Percentiles rank a stretch among this genome's conserved stretches.
Evolutionary conservation across 1,284 basidiomycete species (phyloP).

Genomic region (Somion occarium): DNA sequence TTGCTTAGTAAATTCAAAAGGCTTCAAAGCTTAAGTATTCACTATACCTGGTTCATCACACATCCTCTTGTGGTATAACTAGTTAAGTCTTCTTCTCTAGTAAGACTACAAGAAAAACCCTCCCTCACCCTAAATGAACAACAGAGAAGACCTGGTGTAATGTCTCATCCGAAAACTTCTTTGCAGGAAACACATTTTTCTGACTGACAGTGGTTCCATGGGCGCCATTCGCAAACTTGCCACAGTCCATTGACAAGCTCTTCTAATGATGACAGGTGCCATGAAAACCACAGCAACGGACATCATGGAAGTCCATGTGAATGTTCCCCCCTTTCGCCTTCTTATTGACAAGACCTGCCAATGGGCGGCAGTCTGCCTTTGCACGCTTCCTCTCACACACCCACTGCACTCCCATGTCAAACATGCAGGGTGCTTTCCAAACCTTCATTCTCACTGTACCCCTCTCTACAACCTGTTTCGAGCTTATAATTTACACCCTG

Average conservation of each 20-base stretch:
- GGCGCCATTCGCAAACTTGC: slow-evolving; percentile 9
- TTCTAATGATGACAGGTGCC: slow-evolving; percentile 19
- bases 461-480: slow-evolving; percentile 20
- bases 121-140: no score
- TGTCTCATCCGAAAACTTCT: no score
- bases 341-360: slow-evolving; percentile 13
- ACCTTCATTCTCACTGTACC: slow-evolving; percentile 14
- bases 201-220: slow-evolving; percentile 13
- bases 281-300: slow-evolving; percentile 21
- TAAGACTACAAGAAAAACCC: no score
- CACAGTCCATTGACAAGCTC: slow-evolving; percentile 17
- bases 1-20: no score
- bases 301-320: slow-evolving; percentile 20
- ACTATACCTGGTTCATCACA: no score
- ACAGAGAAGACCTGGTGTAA: no score
- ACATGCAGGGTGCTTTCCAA: slow-evolving; percentile 8
- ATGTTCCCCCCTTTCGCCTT: slow-evolving; percentile 19
- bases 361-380: slow-evolving; percentile 15
- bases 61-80: no score
- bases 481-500: slow-evolving; percentile 10
- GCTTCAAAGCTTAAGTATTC: no score
- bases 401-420: slow-evolving; percentile 20
- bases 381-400: slow-evolving; percentile 26
- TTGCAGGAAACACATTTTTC: no score
- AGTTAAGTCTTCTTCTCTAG: no score